Base-by-base conservation (phyloP, 306 rosid species). In the Trifolium pratense region DNA sequence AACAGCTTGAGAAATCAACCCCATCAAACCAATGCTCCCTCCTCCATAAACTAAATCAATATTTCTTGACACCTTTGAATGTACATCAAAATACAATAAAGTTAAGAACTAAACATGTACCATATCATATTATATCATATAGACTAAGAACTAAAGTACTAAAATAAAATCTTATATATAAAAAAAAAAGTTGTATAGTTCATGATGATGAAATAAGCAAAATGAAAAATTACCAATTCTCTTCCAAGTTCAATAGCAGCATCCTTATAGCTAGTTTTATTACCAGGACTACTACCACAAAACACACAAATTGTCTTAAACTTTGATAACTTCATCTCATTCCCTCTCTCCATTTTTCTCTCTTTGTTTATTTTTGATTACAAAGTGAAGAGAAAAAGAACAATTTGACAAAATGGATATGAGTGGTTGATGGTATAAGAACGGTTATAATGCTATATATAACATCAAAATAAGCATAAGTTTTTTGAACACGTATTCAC, bases 1-100 rank as follows among this genome's bases (percentile, higher is more conserved):
- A 39, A 93, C 98, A 57, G 98, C 96, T 71, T 93, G 97, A 55
- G 98, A 93, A 65, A 93, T 85, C 84, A 89, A 82, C 21, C 98
- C 98, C 98, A 93, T 93, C 86, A 93, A 82, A 52, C 98, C 98
- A 76, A 93, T 84, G 84, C 98, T 93, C 14, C 98, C 98, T 75
- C 98, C 98, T 76, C 98, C 98, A 75, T 93, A 93, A 66, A 93
- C 98, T 75, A 93, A 81, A 84, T 93, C 98, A 83, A 93, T 93
- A 81, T 93, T 82, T 80, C 90, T 89, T 31, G 91, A 84, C 70
- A 93, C 98, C 98, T 93, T 61, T 79, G 13, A 3, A 3, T 51
- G 75, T 74, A 75, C 71, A 80, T 68, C 77, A 69, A 58, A 75
- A n/a, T 46, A 18, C 31, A 67, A 57, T n/a, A 7, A 16, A 51